phyloP scores from a whole-genome alignment of 345 rosid genomes.

The Rhodamnia argentea region DNA sequence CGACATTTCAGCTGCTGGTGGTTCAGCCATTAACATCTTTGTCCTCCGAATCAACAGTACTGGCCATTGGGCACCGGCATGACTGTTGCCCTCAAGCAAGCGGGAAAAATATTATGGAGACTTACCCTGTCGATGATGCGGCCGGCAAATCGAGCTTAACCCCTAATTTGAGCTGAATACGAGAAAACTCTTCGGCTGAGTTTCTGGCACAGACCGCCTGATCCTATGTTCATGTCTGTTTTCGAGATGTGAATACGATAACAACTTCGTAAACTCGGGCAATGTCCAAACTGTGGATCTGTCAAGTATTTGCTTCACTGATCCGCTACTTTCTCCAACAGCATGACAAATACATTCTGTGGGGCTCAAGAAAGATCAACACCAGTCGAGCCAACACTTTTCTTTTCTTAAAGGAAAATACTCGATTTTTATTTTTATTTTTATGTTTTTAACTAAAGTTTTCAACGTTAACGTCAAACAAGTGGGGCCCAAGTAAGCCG shows the following conservation, averaged over 20 bases:
- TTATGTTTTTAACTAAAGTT: not conserved
- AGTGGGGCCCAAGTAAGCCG: conserved; percentile 4
- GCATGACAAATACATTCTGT: not conserved
- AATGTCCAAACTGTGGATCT: not conserved
- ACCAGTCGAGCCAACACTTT: not conserved
- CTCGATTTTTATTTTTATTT: not conserved
- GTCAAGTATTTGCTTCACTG: not conserved
- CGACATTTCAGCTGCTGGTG: conserved; percentile 18
- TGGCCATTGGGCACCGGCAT: not conserved
- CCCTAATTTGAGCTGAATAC: not conserved
- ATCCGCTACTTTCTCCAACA: not conserved
- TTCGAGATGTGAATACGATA: not conserved
- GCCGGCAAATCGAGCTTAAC: not conserved
- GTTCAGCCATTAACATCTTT: conserved; percentile 19
- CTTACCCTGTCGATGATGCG: not conserved
- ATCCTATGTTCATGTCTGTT: not conserved
- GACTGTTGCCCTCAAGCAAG: not conserved
- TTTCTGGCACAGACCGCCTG: not conserved
- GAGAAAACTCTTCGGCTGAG: not conserved
- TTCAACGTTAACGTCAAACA: not conserved
- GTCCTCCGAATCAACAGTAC: not conserved
- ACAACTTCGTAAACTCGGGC: not conserved
- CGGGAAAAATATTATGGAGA: not conserved
- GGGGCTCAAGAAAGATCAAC: not conserved
- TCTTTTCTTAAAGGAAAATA: not conserved